phyloP scores from a whole-genome alignment of 495 filamentous ascomycete species.

The Clavariopsis aquatica region DNA sequence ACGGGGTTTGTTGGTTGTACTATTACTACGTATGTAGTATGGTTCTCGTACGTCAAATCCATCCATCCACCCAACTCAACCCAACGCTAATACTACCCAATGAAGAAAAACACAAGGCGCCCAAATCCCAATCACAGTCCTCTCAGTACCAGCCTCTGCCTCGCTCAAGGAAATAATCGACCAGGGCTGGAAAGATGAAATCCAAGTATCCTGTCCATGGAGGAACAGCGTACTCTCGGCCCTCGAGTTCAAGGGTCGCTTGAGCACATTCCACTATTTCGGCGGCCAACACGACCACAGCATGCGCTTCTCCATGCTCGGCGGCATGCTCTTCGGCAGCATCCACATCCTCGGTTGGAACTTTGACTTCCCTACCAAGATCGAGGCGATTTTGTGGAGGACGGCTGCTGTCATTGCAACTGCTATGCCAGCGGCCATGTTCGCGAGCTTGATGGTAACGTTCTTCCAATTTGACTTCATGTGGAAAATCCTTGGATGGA shows the following conservation, averaged over 20 bases:
- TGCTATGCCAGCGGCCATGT: background rate
- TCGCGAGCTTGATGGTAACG: background rate
- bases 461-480: background rate
- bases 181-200: background rate
- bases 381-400: background rate
- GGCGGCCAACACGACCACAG: background rate
- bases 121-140: background rate
- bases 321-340: background rate
- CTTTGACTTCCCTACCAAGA: background rate
- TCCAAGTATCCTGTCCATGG: background rate
- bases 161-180: background rate
- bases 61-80: background rate
- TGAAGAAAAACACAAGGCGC: background rate
- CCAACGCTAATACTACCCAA: too few species aligned
- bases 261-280: background rate
- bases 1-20: conserved; percentile 1
- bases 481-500: too few species aligned
- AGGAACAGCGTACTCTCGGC: background rate
- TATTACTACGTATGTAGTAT: background rate
- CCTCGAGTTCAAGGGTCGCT: background rate
- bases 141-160: background rate
- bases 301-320: conserved; percentile 3
- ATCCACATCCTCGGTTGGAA: conserved; percentile 2
- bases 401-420: background rate
- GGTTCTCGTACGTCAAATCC: background rate